These are phyloP conservation scores for Aspergillus ochraceus DNA, from an alignment of 2,329 filamentous ascomycete species.

Conservation along the genomic window DNA sequence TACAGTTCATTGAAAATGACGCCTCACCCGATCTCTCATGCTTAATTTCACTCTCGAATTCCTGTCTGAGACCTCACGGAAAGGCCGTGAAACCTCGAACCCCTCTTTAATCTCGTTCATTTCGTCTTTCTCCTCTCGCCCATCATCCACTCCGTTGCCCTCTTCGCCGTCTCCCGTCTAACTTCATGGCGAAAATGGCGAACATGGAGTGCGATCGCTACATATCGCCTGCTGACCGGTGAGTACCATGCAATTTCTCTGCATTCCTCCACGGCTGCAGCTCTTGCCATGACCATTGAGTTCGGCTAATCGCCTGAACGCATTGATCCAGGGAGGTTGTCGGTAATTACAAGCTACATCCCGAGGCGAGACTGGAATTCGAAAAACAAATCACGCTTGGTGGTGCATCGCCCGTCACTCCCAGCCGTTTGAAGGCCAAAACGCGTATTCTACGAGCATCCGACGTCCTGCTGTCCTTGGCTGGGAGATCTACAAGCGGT, in stretches of 20 bases:
- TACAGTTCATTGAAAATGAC: constrained; percentile 26
- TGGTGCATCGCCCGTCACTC: constrained; percentile 10
- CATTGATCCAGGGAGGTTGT: constrained; percentile 12
- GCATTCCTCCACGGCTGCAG: background rate
- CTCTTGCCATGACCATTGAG: background rate
- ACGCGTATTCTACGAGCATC: constrained; percentile 23
- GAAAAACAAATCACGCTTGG: constrained; percentile 20
- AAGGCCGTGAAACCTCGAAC: constrained; percentile 5
- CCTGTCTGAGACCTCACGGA: constrained; percentile 3
- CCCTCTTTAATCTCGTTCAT: constrained; percentile 1
- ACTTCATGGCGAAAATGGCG: constrained; percentile 9
- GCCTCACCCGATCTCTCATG: constrained; percentile 19
- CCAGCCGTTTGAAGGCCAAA: constrained; percentile 15
- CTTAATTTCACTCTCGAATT: constrained; percentile 9
- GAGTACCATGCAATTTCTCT: constrained; percentile 2
- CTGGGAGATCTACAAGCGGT: constrained; percentile 20
- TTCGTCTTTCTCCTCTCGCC: background rate
- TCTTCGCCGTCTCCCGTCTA: background rate
- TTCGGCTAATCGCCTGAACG: constrained; percentile 2
- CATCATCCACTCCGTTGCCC: background rate
- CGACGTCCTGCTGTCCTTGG: constrained; percentile 23
- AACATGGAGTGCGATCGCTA: constrained; percentile 13
- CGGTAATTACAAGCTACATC: constrained; percentile 5
- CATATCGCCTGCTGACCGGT: constrained; percentile 13
- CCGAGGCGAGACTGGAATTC: constrained; percentile 15